Conservation (phyloP, 306 rosid species). For the Dalbergia cochinchinensis region DNA sequence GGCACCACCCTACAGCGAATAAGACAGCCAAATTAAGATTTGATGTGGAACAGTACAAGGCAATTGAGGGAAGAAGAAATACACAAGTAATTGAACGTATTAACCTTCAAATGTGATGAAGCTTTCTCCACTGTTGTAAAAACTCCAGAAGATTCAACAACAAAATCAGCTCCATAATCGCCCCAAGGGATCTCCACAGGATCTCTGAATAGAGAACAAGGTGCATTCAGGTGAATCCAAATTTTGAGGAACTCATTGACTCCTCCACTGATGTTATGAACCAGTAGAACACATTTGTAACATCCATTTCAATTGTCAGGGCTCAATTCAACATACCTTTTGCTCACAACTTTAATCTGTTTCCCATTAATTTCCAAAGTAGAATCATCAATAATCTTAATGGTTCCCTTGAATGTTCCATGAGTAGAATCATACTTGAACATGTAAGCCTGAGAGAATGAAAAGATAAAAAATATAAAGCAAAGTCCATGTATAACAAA, state of each 20-base stretch:
- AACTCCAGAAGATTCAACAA: conserved; percentile 93
- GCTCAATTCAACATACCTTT: conserved; percentile 62
- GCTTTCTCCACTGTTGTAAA: conserved; percentile 90
- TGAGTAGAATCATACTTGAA: conserved; percentile 95
- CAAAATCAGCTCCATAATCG: conserved; percentile 88
- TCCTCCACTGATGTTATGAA: neutral
- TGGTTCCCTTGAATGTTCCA: conserved; percentile 80
- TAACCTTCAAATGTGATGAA: conserved; percentile 80
- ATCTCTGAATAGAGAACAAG: conserved; percentile 63
- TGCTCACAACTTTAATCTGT: conserved; percentile 73
- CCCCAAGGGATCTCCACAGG: conserved; percentile 98
- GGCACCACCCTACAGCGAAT: conserved; percentile 85
- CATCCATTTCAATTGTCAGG: conserved; percentile 33
- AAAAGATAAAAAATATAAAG: conserved; percentile 28
- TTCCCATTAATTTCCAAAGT: conserved; percentile 92
- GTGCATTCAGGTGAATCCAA: conserved; percentile 26
- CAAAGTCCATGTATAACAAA: neutral
- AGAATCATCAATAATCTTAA: conserved; percentile 70
- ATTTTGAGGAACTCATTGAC: neutral
- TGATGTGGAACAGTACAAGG: neutral
- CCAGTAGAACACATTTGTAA: conserved; percentile 14
- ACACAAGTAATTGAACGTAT: conserved; percentile 24
- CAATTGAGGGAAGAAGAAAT: conserved; percentile 12
- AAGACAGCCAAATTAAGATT: conserved; percentile 34
- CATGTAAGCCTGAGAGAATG: conserved; percentile 87